These are phyloP conservation scores for Fraxinus paxiana DNA, from an alignment of 305 asterid species.

Conservation along the genomic window DNA sequence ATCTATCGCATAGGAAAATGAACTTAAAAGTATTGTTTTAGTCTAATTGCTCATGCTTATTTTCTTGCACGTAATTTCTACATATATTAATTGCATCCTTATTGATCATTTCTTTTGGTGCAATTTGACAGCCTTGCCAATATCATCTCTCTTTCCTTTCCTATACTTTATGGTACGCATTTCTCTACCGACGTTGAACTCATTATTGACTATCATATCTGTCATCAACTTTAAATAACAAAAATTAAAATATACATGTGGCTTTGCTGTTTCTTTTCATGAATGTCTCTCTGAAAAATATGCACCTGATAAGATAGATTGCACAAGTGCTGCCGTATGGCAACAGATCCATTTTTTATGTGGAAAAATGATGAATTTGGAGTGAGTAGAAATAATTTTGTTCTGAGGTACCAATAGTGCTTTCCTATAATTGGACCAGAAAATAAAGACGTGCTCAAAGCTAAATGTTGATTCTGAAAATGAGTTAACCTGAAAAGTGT, in stretches of 20 bases:
- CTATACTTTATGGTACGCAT: conserved; percentile 53
- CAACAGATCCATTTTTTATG: neutral
- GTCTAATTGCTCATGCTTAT: neutral
- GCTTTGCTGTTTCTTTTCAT: neutral
- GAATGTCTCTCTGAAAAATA: neutral
- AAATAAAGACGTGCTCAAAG: neutral
- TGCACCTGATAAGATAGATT: neutral
- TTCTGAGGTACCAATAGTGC: neutral
- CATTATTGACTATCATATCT: conserved; percentile 23
- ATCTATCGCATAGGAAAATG: neutral
- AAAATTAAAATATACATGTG: neutral
- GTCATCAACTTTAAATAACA: conserved; percentile 23
- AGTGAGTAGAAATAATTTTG: neutral
- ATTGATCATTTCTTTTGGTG: conserved; percentile 25
- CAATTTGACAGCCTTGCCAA: conserved; percentile 59
- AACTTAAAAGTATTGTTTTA: neutral
- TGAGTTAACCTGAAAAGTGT: neutral
- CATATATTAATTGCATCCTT: conserved; percentile 19
- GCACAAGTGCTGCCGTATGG: neutral
- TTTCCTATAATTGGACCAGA: neutral
- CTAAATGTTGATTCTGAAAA: neutral
- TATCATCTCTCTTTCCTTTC: conserved; percentile 58
- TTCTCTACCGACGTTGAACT: conserved; percentile 11
- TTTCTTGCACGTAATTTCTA: neutral
- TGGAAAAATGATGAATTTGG: neutral